Conservation (phyloP, 495 filamentous ascomycete genomes). For the Haplographium delicatum region DNA sequence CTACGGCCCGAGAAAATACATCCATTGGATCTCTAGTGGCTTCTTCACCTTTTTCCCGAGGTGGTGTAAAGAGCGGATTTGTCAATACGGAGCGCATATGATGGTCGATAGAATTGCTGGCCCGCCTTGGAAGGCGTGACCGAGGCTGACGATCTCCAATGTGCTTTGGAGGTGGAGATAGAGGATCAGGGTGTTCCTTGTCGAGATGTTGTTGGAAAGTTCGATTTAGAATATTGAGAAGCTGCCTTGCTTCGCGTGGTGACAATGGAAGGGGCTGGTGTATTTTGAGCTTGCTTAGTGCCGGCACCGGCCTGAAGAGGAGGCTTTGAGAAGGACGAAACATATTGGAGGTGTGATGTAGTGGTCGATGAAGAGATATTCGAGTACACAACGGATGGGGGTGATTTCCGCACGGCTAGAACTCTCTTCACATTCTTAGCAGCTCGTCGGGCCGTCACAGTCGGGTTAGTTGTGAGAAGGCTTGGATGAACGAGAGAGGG, state of each 20-base stretch:
- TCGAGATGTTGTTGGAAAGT: conserved; percentile 64
- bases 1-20: conserved; percentile 29
- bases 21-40: conserved; percentile 26
- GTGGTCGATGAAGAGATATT: no score
- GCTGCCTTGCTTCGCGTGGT: conserved; percentile 53
- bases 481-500: no score
- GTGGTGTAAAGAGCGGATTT: conserved; percentile 46
- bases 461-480: no score
- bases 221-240: conserved; percentile 57
- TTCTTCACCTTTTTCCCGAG: not conserved
- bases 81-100: conserved; percentile 52
- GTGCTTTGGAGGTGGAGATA: not conserved
- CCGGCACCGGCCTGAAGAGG: conserved; percentile 13
- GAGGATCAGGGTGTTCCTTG: conserved; percentile 39
- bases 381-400: no score
- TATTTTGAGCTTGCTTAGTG: conserved; percentile 38
- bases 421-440: no score
- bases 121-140: conserved; percentile 3
- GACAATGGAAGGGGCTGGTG: conserved; percentile 59
- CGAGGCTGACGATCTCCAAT: not conserved
- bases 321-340: conserved; percentile 16
- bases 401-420: no score
- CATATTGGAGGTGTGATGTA: conserved; percentile 16
- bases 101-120: conserved; percentile 32
- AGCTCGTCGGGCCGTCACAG: no score